Evolutionary conservation across 768 basidiomycete genomes (phyloP).

Genomic region (Suillus plorans): DNA sequence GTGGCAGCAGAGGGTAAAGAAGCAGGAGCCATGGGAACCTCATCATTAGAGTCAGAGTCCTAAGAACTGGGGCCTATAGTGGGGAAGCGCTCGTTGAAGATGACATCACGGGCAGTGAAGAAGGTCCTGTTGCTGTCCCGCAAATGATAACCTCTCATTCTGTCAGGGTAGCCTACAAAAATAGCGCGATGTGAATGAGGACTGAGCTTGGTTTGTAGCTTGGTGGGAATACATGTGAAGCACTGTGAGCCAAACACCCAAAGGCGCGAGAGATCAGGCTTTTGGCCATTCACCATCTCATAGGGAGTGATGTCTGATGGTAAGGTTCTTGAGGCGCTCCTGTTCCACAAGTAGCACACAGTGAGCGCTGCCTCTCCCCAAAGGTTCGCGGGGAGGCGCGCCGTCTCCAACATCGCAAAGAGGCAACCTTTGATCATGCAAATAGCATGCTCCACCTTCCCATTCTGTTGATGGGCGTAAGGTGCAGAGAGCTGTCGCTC

Average conservation of each 20-base stretch:
- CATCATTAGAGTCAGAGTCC: too few relatives aligned
- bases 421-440: background rate
- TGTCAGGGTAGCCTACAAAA: too few relatives aligned
- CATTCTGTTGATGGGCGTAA: background rate
- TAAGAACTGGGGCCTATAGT: too few relatives aligned
- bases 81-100: too few relatives aligned
- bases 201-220: too few relatives aligned
- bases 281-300: fast-evolving
- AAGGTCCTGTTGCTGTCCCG: too few relatives aligned
- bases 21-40: too few relatives aligned
- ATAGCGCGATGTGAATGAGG: fast-evolving
- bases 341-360: background rate
- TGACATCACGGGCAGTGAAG: too few relatives aligned
- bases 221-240: fast-evolving
- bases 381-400: fast-evolving
- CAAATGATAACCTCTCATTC: background rate
- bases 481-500: background rate
- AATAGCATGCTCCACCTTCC: background rate
- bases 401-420: background rate
- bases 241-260: too few relatives aligned
- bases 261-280: background rate
- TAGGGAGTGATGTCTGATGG: fast-evolving
- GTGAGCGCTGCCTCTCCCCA: background rate
- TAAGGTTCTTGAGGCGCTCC: fast-evolving
- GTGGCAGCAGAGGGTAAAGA: too few relatives aligned